Base-by-base conservation (phyloP, 192 early-diverging fungal genomes). In the Backusella luteola region DNA sequence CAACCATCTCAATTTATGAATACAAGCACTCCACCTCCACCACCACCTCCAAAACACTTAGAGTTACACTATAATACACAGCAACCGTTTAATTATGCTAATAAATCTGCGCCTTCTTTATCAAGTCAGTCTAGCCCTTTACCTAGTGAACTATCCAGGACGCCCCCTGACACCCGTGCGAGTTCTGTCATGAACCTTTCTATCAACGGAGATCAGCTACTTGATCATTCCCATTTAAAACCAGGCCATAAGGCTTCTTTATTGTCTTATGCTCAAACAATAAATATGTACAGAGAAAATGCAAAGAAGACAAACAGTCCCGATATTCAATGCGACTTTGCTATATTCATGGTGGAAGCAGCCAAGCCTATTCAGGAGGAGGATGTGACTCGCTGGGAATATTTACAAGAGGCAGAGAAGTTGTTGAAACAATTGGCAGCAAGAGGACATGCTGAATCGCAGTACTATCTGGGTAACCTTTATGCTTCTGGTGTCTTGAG, bases 381-480 rank as follows among this genome's bases (percentile, higher is more conserved):
- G 35, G 83, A 88, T 35, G 66, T 73, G 14, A 82, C 86, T 41
- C 79, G 84, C 19, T 82, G 80, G 77, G 86, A 88, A 46, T 79
- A 91, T 67, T 81, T 89, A 56, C 90, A 87, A 34, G 93, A 95
- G 76, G 93, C 90, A 14, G 87, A 90, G 79, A 82, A 84, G 67
- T 53, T 93, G 32, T 78, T 93, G 29, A 85, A 85, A 70, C 87
- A 91, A 74, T 74, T 93, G 36, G 84, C 87, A 35, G 84, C 77
- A 21, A 76, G 79, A 26, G 90, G 90, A 12, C 88, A 90, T 80
- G 82, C 89, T 15, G 89, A 93, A 67, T 90, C 92, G 17, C 91
- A 93, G 70, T 87, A 90, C 71, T 86, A 88, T 66, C 82, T 94
- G 15, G 93, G 89, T 29, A 89, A 93, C 36, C 85, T 90, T 42